These are phyloP conservation scores for Moniliella sp. DNA, from an alignment of 1,284 basidiomycete species.

Conservation along the genomic window DNA sequence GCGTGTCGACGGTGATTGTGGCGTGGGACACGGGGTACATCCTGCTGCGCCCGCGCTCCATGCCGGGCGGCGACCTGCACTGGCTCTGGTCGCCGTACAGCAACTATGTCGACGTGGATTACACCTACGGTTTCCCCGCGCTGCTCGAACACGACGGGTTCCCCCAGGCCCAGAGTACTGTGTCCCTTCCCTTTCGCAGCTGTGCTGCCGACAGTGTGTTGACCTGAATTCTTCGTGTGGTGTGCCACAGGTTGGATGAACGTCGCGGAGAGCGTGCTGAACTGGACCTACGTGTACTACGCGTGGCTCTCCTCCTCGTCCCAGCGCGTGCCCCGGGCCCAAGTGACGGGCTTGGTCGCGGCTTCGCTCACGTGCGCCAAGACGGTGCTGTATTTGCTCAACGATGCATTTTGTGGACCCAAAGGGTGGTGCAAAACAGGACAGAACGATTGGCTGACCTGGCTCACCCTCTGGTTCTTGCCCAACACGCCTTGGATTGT, in stretches of 20 bases:
- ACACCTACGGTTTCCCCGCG: constrained; percentile 51
- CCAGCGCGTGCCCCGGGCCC: constrained; percentile 39
- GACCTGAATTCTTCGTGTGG: no score
- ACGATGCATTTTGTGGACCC: constrained; percentile 33
- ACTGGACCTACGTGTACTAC: constrained; percentile 50
- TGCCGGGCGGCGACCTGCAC: background rate
- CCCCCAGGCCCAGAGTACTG: constrained; percentile 61
- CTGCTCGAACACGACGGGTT: constrained; percentile 52
- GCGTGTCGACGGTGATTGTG: constrained; percentile 8
- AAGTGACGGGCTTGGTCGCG: constrained; percentile 52
- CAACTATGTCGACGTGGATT: constrained; percentile 52
- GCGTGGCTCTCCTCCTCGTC: constrained; percentile 40
- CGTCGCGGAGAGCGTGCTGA: constrained; percentile 54
- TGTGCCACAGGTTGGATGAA: constrained; percentile 61
- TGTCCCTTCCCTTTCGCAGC: no score
- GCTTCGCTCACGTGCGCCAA: constrained; percentile 59
- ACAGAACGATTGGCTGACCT: constrained; percentile 45
- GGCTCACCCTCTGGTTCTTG: constrained; percentile 48
- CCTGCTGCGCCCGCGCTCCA: constrained; percentile 3
- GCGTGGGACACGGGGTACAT: constrained; percentile 21
- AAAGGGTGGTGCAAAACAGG: constrained; percentile 44
- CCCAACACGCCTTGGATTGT: constrained; percentile 61
- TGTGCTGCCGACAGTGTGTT: no score
- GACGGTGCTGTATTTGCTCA: constrained; percentile 47
- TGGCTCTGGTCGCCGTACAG: constrained; percentile 10